These are phyloP conservation scores for Xylariaceae sp. DNA, from an alignment of 2,329 filamentous ascomycete genomes.

Conservation along the genomic window DNA sequence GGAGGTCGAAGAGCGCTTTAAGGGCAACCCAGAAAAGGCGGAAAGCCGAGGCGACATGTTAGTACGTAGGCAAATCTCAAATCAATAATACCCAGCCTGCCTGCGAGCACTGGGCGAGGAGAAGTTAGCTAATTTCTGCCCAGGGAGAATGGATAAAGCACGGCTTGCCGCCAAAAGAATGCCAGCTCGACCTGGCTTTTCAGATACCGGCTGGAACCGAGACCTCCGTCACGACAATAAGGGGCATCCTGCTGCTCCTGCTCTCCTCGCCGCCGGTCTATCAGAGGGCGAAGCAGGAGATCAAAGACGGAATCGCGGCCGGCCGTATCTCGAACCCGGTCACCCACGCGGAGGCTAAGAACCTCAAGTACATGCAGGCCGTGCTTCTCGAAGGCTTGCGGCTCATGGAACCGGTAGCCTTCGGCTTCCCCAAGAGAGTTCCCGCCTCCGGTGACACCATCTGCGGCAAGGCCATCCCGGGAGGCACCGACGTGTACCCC, in stretches of 20 bases:
- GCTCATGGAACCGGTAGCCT: conserved; percentile 16
- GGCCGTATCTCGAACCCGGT: conserved; percentile 26
- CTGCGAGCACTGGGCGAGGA: not conserved
- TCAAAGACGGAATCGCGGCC: conserved; percentile 14
- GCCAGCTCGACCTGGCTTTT: conserved; percentile 19
- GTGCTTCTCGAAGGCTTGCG: conserved; percentile 18
- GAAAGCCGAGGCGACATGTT: conserved; percentile 4
- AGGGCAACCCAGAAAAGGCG: not conserved
- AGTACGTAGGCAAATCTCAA: not conserved
- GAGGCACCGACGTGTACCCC: conserved; percentile 17
- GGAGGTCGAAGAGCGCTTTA: conserved; percentile 12
- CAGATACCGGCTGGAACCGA: conserved; percentile 27
- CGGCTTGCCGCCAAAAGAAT: conserved; percentile 10
- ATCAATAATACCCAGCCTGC: too few relatives aligned
- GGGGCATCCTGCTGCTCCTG: conserved; percentile 24
- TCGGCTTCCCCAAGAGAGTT: conserved; percentile 23
- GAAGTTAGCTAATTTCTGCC: not conserved
- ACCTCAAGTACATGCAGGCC: conserved; percentile 22
- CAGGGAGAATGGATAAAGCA: conserved; percentile 16
- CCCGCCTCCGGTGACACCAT: conserved; percentile 18
- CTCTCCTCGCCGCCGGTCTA: conserved; percentile 27
- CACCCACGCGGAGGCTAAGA: conserved; percentile 26
- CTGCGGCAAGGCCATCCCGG: conserved; percentile 17
- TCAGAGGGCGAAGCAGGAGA: conserved; percentile 23
- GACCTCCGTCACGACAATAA: conserved; percentile 22